phyloP scores from a whole-genome alignment of 164 flowering plant genomes.

The Magnolia kwangsiensis region DNA sequence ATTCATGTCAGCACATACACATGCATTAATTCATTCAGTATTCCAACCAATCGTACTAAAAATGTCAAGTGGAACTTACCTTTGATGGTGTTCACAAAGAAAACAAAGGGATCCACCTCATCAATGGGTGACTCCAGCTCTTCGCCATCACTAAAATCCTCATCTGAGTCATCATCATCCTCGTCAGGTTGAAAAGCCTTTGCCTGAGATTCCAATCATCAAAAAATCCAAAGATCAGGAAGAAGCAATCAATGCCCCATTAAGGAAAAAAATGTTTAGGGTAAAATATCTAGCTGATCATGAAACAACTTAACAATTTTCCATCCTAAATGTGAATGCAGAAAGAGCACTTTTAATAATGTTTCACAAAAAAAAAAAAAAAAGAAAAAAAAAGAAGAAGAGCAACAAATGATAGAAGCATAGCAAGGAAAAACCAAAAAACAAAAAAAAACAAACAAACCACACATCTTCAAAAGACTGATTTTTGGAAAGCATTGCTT shows the following conservation, averaged over 20 bases:
- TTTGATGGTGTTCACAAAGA: slow-evolving; percentile 80
- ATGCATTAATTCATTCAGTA: background rate
- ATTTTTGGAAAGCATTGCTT: background rate
- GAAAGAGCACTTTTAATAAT: no score
- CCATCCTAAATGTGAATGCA: no score
- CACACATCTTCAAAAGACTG: no score
- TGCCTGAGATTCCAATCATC: slow-evolving; percentile 44
- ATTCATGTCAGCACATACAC: background rate
- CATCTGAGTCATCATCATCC: slow-evolving; percentile 81
- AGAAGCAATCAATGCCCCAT: no score
- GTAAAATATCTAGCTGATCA: background rate
- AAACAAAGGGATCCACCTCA: slow-evolving; percentile 88
- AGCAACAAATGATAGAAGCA: no score
- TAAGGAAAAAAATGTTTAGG: background rate
- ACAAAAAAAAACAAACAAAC: no score
- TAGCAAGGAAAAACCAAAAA: no score
- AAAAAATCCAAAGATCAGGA: background rate
- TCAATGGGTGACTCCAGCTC: slow-evolving; percentile 94
- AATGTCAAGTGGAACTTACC: slow-evolving; percentile 32
- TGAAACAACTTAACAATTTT: background rate
- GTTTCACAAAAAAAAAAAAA: no score
- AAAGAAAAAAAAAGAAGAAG: no score
- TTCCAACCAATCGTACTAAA: background rate
- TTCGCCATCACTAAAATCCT: slow-evolving; percentile 93
- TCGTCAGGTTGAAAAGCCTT: slow-evolving; percentile 59